These are phyloP conservation scores for Parastagonospora avenae DNA, from an alignment of 2,329 filamentous ascomycete species.

Conservation along the genomic window DNA sequence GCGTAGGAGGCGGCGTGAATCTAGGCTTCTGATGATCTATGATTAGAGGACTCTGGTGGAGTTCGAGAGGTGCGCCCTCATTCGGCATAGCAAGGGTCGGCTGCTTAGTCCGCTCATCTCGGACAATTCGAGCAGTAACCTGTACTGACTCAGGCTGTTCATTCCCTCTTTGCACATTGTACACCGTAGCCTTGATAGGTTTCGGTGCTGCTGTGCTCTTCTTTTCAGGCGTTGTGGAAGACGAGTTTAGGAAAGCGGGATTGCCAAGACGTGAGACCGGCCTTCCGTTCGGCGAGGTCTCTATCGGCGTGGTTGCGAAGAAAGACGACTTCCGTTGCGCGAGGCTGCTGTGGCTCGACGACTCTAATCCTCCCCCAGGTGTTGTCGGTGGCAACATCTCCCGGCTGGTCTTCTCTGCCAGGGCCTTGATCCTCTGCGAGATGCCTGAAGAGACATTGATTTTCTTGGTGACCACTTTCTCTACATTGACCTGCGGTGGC, in stretches of 20 bases:
- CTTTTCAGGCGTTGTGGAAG: slow-evolving; percentile 36
- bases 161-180: slow-evolving; percentile 47
- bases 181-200: slow-evolving; percentile 40
- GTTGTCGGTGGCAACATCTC: slow-evolving; percentile 40
- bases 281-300: slow-evolving; percentile 31
- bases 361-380: slow-evolving; percentile 27
- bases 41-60: slow-evolving; percentile 63
- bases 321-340: slow-evolving; percentile 48
- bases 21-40: slow-evolving; percentile 64
- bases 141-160: slow-evolving; percentile 76
- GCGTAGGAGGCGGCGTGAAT: slow-evolving; percentile 29
- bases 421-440: slow-evolving; percentile 89
- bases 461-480: slow-evolving; percentile 64
- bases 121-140: slow-evolving; percentile 82
- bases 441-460: slow-evolving; percentile 87
- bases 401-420: slow-evolving; percentile 75
- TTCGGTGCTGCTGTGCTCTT: slow-evolving; percentile 20
- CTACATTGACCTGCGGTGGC: slow-evolving; percentile 31
- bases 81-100: slow-evolving; percentile 42
- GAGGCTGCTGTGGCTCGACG: slow-evolving; percentile 32
- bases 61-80: slow-evolving; percentile 60
- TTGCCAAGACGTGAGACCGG: slow-evolving; percentile 36
- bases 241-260: slow-evolving; percentile 33
- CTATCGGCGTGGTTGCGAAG: slow-evolving; percentile 40
- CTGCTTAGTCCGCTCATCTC: slow-evolving; percentile 57